Conservation (phyloP, 768 basidiomycete species). For the Kwoniella sp. region DNA sequence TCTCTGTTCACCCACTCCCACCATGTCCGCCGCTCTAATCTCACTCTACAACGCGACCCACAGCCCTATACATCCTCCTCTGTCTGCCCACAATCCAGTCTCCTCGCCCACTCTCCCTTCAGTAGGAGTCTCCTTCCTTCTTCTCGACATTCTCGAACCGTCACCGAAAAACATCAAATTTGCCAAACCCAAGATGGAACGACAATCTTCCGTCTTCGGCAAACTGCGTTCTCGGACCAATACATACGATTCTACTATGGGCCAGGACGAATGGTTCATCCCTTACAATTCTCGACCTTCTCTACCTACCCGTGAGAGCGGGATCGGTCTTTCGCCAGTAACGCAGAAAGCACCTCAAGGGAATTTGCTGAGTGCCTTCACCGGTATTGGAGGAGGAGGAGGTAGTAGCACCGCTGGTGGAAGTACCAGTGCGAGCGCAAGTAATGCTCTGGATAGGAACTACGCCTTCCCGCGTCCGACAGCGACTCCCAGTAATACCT, state of each 20-base stretch:
- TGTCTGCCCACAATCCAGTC: neutral
- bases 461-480: slow-evolving; percentile 12
- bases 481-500: slow-evolving; percentile 12
- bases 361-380: slow-evolving; percentile 16
- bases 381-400: neutral
- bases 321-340: slow-evolving; percentile 34
- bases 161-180: neutral
- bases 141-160: neutral
- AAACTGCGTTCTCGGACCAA: slow-evolving; percentile 16
- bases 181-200: slow-evolving; percentile 13
- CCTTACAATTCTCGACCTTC: slow-evolving; percentile 33
- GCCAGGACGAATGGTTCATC: slow-evolving; percentile 43
- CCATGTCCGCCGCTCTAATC: neutral
- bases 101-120: neutral
- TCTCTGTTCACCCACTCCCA: neutral
- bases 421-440: slow-evolving; percentile 5
- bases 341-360: slow-evolving; percentile 3
- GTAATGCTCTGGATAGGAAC: neutral
- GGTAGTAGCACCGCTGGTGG: slow-evolving; percentile 7
- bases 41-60: neutral
- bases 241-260: neutral
- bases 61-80: neutral
- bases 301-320: slow-evolving; percentile 18
- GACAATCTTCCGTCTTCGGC: slow-evolving; percentile 21
- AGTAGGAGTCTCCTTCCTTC: neutral